Base-by-base conservation (phyloP, 352 stramenopile species). In the Globisporangium camurandrum region DNA sequence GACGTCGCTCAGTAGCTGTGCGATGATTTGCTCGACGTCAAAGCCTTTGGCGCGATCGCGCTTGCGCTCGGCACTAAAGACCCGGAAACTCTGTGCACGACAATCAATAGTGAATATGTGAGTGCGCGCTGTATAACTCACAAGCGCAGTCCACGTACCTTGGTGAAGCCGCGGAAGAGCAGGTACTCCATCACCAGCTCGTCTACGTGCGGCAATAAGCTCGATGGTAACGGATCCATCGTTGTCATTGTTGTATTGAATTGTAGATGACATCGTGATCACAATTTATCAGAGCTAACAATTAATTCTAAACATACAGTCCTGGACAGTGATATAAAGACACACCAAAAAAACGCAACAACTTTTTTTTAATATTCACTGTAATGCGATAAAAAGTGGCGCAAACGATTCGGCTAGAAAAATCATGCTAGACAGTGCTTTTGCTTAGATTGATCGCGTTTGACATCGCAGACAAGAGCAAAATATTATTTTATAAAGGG, bases 151-250 rank as follows among this genome's bases (percentile, higher is more conserved):
- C 2, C 7, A 41, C 19, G 19, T 4, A 75, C 74, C 69, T 88
- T 88, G 24, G 81, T 88, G 59, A 92, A 92, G 31, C 81, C 81
- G 5, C 81, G 67, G 65, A 92, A 92, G 51, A 92, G 75, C 44
- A 92, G 59, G 57, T 92, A 92, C 64, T 92, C 81, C 70, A 92
- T 85, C 53, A 92, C 64, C 28, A 92, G 68, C 64, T 92, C 81
- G 51, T 89, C 81, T 47, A 92, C 77, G 58, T 86, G 78, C 56
- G 81, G 72, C 42, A 92, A 61, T 23, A 87, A 58, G 42, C 59
- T 70, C 44, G 64, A 60, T 30, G 70, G 50, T 46, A 69, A 49
- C 61, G 72, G 69, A 8, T 30, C 59, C 42, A 20, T 54, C 30
- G n/a, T 23, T 20, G 20, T 20, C 19, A 30, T 33, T 22, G 24